Evolutionary conservation across 2,329 filamentous ascomycete genomes (phyloP).

Genomic region (Sporothrix curviconia): DNA sequence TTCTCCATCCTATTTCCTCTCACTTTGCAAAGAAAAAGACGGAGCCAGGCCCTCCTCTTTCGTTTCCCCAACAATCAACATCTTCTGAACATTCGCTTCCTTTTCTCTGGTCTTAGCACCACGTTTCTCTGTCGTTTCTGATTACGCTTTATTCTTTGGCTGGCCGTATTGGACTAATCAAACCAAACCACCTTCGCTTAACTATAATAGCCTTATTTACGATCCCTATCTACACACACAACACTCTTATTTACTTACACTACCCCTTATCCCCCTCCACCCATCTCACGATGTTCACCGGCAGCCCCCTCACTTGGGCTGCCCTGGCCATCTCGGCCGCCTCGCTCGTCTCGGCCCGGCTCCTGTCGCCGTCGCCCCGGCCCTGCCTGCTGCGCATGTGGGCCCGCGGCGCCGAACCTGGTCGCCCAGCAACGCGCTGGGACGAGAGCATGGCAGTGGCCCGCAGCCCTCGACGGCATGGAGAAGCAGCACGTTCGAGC

Average conservation of each 20-base stretch:
- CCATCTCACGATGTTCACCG: slow-evolving; percentile 4
- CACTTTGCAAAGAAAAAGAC: not conserved
- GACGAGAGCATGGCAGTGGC: slow-evolving; percentile 12
- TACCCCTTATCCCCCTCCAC: not conserved
- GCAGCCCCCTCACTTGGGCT: slow-evolving; percentile 9
- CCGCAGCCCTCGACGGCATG: slow-evolving; percentile 2
- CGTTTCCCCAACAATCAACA: not conserved
- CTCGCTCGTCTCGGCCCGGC: slow-evolving; percentile 9
- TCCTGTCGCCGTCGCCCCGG: slow-evolving; percentile 10
- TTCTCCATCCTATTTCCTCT: not conserved
- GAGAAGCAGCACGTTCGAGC: slow-evolving; percentile 17
- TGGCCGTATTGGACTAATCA: not conserved
- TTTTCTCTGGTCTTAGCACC: not conserved
- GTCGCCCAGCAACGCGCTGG: slow-evolving; percentile 16
- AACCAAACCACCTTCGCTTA: not conserved
- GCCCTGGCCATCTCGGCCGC: slow-evolving; percentile 13
- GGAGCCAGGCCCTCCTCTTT: not conserved
- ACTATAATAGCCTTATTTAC: too few relatives aligned
- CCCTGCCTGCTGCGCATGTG: slow-evolving; percentile 1
- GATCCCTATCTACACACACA: not conserved
- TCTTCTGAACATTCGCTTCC: not conserved
- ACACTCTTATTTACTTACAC: not conserved
- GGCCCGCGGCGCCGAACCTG: slow-evolving; percentile 17
- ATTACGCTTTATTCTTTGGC: not conserved
- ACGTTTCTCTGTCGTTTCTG: not conserved